Base-by-base conservation (phyloP, 164 flowering plant genomes). In the Vitis labrusca region DNA sequence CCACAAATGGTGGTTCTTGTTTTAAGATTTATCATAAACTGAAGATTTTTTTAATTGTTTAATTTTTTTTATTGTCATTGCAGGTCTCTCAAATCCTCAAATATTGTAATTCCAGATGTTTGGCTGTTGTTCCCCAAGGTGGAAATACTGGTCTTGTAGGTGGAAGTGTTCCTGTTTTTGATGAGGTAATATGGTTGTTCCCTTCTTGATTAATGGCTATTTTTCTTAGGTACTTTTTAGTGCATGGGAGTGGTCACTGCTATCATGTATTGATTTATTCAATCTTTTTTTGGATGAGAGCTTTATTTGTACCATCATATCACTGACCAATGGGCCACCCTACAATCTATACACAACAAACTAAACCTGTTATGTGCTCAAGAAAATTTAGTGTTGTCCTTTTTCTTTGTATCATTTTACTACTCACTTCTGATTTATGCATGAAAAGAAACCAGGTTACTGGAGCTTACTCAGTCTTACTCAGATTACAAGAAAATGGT, bases 141-240 rank as follows among this genome's bases (percentile, higher is more conserved):
- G 99, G 99, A 68, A 95, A 95, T 75, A 91, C 99, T 61, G 93
- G 98, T 66, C 98, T 95, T 68, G 99, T 95, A 9, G 99, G 99
- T 73, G 99, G 99, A 74, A 93, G 99, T 80, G 94, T 93, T 23
- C 99, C 99, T 70, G 97, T 95, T 71, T 95, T 89, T 78, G 99
- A 95, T 78, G 99, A 95, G 96, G 99, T 95, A 78, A 69, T 27
- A 0, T 54, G 13, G 44, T 27, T 65, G 49, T 56, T 67, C 32
- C 32, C 44, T 66, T 68, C 15, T 64, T 70, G n/a, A 19, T n/a
- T 16, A 19, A 44, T 55, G 2, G 16, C 29, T 32, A 11, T 32
- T 50, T 19, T 8, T 51, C 7, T 59, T 23, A 50, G 12, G 50
- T 10, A 17, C 15, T 62, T 63, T 49, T 6, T 10, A 37, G 61